Evolutionary conservation across 768 basidiomycete genomes (phyloP).

Genomic region (Cystobasidiopsis lactophilus): DNA sequence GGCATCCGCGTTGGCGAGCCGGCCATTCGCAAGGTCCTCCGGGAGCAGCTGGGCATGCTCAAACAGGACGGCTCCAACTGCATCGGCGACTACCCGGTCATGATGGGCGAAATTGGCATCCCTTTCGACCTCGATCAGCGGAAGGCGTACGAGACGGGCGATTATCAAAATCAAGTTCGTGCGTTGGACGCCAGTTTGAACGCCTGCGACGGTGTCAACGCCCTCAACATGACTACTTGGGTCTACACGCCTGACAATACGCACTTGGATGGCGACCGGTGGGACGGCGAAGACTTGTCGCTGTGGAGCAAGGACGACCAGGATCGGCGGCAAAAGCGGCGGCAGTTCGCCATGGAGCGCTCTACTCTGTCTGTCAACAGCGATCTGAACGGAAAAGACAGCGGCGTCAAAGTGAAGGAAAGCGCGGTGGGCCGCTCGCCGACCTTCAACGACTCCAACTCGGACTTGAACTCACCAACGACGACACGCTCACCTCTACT

Average conservation of each 20-base stretch:
- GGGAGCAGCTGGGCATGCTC: conserved; percentile 59
- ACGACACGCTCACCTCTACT: not conserved
- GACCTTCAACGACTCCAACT: no score
- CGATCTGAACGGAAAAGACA: no score
- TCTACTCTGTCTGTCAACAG: not conserved
- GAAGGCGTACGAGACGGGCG: conserved; percentile 54
- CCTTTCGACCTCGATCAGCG: conserved; percentile 87
- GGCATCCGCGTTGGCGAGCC: conserved; percentile 62
- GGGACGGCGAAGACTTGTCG: conserved; percentile 90
- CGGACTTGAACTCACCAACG: not conserved
- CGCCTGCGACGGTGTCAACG: conserved; percentile 27
- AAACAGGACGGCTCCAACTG: conserved; percentile 49
- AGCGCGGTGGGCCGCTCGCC: not conserved
- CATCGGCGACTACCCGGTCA: conserved; percentile 45
- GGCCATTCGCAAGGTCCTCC: conserved; percentile 58
- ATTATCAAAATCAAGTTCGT: conserved; percentile 33
- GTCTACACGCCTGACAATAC: conserved; percentile 37
- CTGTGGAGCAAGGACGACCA: conserved; percentile 60
- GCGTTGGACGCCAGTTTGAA: conserved; percentile 28
- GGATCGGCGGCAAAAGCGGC: not conserved
- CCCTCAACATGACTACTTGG: conserved; percentile 28
- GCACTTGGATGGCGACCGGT: conserved; percentile 82
- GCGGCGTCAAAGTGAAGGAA: not conserved
- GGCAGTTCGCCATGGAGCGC: not conserved
- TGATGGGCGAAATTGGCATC: conserved; percentile 88